Conservation (phyloP, 2,329 filamentous ascomycete species). For the Verticillium dahliae region DNA sequence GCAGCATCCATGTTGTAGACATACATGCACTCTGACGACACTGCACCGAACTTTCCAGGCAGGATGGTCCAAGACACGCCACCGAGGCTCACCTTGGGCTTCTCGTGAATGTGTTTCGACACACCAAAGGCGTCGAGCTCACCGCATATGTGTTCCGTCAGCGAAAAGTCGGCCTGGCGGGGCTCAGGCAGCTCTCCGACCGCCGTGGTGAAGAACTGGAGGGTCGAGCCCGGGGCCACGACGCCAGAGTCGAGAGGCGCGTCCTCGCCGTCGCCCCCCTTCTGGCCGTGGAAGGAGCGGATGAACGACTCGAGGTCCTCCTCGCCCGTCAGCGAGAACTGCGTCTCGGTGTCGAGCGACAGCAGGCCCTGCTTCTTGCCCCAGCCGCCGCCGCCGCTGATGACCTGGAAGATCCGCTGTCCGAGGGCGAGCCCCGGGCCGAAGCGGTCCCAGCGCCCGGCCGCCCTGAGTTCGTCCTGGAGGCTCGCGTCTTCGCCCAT, state of each 20-base stretch:
- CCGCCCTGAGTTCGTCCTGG: constrained; percentile 5
- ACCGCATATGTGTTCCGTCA: neutral
- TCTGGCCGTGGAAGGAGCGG: constrained; percentile 14
- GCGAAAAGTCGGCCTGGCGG: constrained; percentile 8
- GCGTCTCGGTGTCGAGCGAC: constrained; percentile 66
- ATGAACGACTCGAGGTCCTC: constrained; percentile 49
- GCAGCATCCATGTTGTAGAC: constrained; percentile 23
- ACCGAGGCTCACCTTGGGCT: constrained; percentile 12
- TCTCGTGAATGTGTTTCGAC: neutral
- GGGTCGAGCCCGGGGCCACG: constrained; percentile 54
- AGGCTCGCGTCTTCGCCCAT: neutral
- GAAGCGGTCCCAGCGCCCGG: constrained; percentile 6
- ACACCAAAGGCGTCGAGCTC: constrained; percentile 7
- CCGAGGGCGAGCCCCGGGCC: neutral
- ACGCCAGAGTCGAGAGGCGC: constrained; percentile 40
- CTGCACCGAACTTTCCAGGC: constrained; percentile 50
- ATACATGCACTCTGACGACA: constrained; percentile 55
- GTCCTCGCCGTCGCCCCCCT: constrained; percentile 10
- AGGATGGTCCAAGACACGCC: constrained; percentile 15
- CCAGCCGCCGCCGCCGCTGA: constrained; percentile 82
- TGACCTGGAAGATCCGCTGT: neutral
- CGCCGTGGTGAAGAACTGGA: constrained; percentile 56
- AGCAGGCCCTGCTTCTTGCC: constrained; percentile 72
- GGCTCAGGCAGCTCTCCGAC: constrained; percentile 3
- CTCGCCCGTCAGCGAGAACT: constrained; percentile 37